Percentiles rank a stretch among this genome's conserved stretches.
phyloP scores from a whole-genome alignment of 257 asterid species.

The Penstemon barbatus region DNA sequence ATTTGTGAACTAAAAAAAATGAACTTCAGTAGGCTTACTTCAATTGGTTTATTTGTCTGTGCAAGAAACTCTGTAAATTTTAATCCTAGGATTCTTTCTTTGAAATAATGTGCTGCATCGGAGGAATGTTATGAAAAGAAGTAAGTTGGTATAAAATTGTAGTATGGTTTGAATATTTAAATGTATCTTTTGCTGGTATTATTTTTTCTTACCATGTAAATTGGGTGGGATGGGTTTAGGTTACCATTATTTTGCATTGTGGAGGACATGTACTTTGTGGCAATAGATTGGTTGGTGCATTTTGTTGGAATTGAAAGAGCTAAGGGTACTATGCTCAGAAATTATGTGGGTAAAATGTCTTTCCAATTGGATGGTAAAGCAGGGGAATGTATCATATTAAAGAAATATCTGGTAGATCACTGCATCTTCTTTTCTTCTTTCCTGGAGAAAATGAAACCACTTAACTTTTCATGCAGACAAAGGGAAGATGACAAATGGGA shows the following conservation, averaged over 20 bases:
- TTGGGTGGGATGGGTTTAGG: conserved; percentile 2
- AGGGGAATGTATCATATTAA: conserved; percentile 27
- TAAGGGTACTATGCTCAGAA: conserved; percentile 10
- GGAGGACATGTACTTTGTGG: background rate
- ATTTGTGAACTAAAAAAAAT: background rate
- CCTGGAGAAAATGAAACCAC: conserved; percentile 23
- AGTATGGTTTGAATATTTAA: background rate
- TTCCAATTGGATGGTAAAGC: conserved; percentile 35
- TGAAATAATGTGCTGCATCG: background rate
- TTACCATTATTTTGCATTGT: background rate
- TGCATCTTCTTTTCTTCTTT: conserved; percentile 21
- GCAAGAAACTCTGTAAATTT: background rate
- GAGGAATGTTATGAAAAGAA: background rate
- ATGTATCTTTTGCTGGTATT: background rate
- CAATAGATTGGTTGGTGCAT: conserved; percentile 15
- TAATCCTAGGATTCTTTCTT: background rate
- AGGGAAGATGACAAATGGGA: conserved; percentile 92
- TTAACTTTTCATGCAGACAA: conserved; percentile 54
- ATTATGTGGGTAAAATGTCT: conserved; percentile 27
- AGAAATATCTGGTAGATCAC: conserved; percentile 30
- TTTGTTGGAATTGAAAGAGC: conserved; percentile 20
- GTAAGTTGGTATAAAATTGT: no score
- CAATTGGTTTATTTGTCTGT: background rate
- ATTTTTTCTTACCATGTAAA: conserved; percentile 3
- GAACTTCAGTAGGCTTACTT: conserved; percentile 4